These are phyloP conservation scores for Suzukiozyma palmioleophila DNA, from an alignment of 1,139 yeast species.

Conservation along the genomic window DNA sequence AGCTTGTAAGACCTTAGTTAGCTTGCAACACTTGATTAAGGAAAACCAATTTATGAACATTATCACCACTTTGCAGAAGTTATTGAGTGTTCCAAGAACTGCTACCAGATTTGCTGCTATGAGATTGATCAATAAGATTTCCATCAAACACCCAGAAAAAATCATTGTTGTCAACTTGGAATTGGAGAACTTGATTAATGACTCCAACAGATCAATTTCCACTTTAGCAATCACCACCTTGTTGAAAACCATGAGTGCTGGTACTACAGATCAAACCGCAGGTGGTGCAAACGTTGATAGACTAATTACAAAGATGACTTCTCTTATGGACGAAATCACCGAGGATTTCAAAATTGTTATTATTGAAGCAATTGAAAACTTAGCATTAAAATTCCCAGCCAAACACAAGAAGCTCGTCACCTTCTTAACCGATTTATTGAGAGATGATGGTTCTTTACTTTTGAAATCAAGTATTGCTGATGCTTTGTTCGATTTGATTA, in stretches of 20 bases:
- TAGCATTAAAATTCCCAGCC: slow-evolving; percentile 89
- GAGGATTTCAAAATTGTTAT: slow-evolving; percentile 95
- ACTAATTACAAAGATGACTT: slow-evolving; percentile 79
- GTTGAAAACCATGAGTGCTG: slow-evolving; percentile 89
- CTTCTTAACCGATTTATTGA: slow-evolving; percentile 78
- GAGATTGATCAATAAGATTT: slow-evolving; percentile 79
- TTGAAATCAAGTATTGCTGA: slow-evolving; percentile 88
- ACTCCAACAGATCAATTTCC: slow-evolving; percentile 87
- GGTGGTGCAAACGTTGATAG: slow-evolving; percentile 77
- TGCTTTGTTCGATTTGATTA: slow-evolving; percentile 84
- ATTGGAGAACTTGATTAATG: slow-evolving; percentile 82
- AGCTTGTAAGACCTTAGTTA: slow-evolving; percentile 80
- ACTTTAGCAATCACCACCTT: slow-evolving; percentile 97
- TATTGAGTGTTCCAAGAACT: slow-evolving; percentile 84
- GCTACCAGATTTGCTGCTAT: slow-evolving; percentile 92
- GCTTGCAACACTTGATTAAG: slow-evolving; percentile 52
- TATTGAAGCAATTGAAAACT: slow-evolving; percentile 88
- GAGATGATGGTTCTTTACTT: slow-evolving; percentile 85
- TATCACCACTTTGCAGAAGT: slow-evolving; percentile 65
- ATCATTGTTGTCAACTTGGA: slow-evolving; percentile 70
- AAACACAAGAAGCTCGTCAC: slow-evolving; percentile 80
- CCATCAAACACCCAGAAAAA: slow-evolving; percentile 76
- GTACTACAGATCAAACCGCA: slow-evolving; percentile 28
- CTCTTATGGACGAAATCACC: slow-evolving; percentile 88
- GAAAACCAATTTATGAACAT: slow-evolving; percentile 64